Percentiles rank a stretch among this genome's conserved stretches.
Conservation (phyloP, 2,329 filamentous ascomycete genomes). For the Calycina herbarum region DNA sequence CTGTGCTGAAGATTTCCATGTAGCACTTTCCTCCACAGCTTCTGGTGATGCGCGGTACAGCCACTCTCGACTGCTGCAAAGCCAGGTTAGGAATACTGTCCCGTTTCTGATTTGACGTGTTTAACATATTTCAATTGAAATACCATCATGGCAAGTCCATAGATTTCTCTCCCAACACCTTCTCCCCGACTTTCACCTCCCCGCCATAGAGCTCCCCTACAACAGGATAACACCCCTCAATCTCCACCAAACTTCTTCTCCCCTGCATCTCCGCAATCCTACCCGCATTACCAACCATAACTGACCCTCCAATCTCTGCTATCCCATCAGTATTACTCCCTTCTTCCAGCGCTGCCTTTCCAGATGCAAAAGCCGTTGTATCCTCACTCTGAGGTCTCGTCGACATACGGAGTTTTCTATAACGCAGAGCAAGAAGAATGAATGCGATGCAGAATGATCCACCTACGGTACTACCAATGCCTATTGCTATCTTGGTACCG, state of each 20-base stretch:
- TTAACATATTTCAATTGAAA: too few relatives aligned
- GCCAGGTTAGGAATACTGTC: too few relatives aligned
- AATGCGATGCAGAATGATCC: neutral
- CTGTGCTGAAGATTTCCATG: too few relatives aligned
- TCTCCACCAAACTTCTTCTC: neutral
- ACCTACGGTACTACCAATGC: neutral
- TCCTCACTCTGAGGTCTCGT: neutral
- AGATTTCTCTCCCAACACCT: neutral
- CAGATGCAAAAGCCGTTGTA: neutral
- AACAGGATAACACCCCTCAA: neutral
- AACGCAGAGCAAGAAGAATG: neutral
- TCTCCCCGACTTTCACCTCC: neutral
- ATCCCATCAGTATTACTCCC: neutral
- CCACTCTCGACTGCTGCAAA: too few relatives aligned
- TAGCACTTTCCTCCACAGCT: too few relatives aligned
- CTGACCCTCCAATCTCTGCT: neutral
- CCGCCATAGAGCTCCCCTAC: neutral
- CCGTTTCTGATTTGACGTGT: too few relatives aligned
- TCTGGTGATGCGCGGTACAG: too few relatives aligned
- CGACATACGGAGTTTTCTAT: neutral
- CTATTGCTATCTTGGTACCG: neutral
- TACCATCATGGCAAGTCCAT: too few relatives aligned
- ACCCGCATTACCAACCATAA: neutral
- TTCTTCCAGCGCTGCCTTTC: neutral
- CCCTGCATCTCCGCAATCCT: conserved; percentile 1